Evolutionary conservation across 108 stramenopile species (phyloP).

Genomic region (Nannochloropsis gaditana): DNA sequence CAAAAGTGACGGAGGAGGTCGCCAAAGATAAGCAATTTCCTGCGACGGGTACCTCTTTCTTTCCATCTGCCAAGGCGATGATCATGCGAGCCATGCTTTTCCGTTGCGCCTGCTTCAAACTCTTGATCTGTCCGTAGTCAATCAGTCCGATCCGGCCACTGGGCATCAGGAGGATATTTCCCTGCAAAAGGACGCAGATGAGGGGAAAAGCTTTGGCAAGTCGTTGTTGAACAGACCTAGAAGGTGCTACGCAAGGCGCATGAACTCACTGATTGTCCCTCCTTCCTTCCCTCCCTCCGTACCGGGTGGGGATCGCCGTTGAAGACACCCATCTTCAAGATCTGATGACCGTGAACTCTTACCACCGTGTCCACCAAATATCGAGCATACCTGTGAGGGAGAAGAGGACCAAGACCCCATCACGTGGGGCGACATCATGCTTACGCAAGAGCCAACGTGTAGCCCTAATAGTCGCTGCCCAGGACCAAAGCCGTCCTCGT

Average conservation of each 20-base stretch:
- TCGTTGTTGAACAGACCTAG: background rate
- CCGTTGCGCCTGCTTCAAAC: slow-evolving; percentile 9
- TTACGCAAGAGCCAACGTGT: slow-evolving; percentile 20
- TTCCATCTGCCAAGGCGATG: background rate
- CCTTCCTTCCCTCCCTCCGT: background rate
- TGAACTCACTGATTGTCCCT: background rate
- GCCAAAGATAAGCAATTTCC: background rate
- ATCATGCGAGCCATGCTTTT: background rate
- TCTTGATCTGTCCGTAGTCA: slow-evolving; percentile 43
- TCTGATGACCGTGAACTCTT: slow-evolving; percentile 52
- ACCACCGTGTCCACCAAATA: background rate
- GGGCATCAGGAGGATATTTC: slow-evolving; percentile 33
- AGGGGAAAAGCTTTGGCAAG: background rate
- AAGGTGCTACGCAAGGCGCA: too few relatives aligned
- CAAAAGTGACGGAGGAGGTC: too few relatives aligned
- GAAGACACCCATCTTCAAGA: slow-evolving; percentile 49
- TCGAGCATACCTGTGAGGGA: slow-evolving; percentile 28
- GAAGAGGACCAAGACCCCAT: background rate
- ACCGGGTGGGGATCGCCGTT: slow-evolving; percentile 56
- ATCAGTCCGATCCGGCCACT: slow-evolving; percentile 38
- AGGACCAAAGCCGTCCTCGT: slow-evolving; percentile 10
- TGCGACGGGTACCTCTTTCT: background rate
- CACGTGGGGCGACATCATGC: slow-evolving; percentile 8
- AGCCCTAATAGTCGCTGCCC: background rate
- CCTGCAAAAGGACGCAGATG: background rate